phyloP scores from a whole-genome alignment of 2,329 filamentous ascomycete genomes.

The Calonectria montana region DNA sequence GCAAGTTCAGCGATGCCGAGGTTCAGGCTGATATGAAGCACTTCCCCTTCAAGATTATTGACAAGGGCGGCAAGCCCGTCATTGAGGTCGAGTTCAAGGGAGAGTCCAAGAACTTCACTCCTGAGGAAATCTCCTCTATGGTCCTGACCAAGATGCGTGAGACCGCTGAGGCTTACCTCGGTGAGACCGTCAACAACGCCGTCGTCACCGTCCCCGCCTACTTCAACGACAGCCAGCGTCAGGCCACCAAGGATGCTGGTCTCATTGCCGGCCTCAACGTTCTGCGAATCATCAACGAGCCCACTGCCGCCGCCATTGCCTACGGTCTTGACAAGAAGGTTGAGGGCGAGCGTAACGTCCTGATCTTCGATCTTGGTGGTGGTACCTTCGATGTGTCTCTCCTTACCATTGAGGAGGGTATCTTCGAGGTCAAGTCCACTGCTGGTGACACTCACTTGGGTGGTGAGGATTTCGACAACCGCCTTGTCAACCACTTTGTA shows the following conservation, averaged over 20 bases:
- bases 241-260: conserved; percentile 99
- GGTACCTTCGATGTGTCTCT: conserved; percentile 99
- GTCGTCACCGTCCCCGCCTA: conserved; percentile 99
- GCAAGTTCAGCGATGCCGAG: conserved; percentile 92
- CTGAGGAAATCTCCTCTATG: conserved; percentile 99
- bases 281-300: conserved; percentile 99
- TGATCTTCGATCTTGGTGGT: conserved; percentile 99
- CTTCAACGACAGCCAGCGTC: conserved; percentile 99
- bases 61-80: conserved; percentile 87
- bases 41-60: conserved; percentile 99
- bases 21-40: conserved; percentile 99
- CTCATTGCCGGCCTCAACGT: conserved; percentile 97
- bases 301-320: conserved; percentile 96
- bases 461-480: conserved; percentile 96
- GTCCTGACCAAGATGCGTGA: conserved; percentile 95
- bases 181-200: conserved; percentile 98
- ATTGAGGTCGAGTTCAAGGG: conserved; percentile 96
- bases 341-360: conserved; percentile 97
- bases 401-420: conserved; percentile 98
- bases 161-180: conserved; percentile 97
- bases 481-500: conserved; percentile 95
- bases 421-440: conserved; percentile 99
- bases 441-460: conserved; percentile 97
- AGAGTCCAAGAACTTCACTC: conserved; percentile 95
- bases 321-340: conserved; percentile 98